Evolutionary conservation across 306 rosid species (phyloP), one percentile per base, ranked within the genome.

Genomic region (Vigna trinervia): DNA sequence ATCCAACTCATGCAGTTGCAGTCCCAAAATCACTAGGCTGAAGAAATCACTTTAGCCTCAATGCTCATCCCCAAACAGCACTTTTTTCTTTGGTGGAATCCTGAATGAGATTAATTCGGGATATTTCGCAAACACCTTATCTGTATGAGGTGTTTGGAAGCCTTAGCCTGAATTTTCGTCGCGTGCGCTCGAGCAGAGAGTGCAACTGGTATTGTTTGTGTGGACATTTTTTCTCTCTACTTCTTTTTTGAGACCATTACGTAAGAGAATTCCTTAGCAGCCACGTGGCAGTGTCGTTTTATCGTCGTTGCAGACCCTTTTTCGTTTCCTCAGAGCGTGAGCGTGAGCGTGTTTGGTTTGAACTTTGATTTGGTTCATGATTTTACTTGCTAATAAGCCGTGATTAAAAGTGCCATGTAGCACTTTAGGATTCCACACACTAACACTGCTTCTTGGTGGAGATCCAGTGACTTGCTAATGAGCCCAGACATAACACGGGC

Each of bases 1-100:
- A 60, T 67, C 88, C 87, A 82, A 86, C 92, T 96, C 99, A 90
- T 92, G 93, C 99, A 92, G 95, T 71, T 92, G 91, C 97, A 92
- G 93, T 71, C 91, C 64, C 82, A 67, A 64, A 75, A 23, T 7
- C 30, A 77, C 80, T 59, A 23, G 3, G 32, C 63, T 65, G 43
- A 56, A 38, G 68, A 73, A 26, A 19, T 4, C 23, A 53, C 34
- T 63, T 52, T 9, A 47, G 76, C 32, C 5, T 47, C 67, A 48
- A 56, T 19, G 76, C 58, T 56, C 80, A 78, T 78, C 73, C 52
- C 47, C 34, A 22, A 19, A 38, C 48, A 2, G 1, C n/a, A 19
- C 72, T 51, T 30, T 28, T 64, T 17, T 3, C 30, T 60, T 62
- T 62, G 5, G 26, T 6, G 5, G 14, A 62, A 62, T 8, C 69